Base-by-base conservation (phyloP, 129 eudicot genomes). In the Ambrosia artemisiifolia region DNA sequence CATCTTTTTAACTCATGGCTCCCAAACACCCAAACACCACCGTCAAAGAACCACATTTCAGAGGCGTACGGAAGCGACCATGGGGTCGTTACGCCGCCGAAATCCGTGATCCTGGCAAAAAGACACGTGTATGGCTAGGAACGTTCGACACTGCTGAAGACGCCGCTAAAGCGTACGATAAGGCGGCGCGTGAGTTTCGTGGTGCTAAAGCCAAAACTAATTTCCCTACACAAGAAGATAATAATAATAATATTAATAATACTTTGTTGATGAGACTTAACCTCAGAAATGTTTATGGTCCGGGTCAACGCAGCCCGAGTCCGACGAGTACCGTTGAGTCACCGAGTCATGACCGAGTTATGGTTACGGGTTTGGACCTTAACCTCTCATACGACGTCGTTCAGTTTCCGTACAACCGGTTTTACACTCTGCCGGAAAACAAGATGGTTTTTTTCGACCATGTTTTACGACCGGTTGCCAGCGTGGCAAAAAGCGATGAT, bases 1-100 rank as follows among this genome's bases (percentile, higher is more conserved):
- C 3, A 3, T 14, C 2, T 63, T 5, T 3, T 50, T 14, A 19
- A 34, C 34, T 4, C 17, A 6, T 84, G 88, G 81, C 88, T 49
- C 88, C 88, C 30, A 80, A 77, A 69, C 80, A 68, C 2, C 62
- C 40, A 76, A 76, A 63, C 63, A 56, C 49, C 73, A 24, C 46
- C 33, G 43, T 18, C 46, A 18, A 40, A 7, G 92, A 81, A 47
- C 77, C 80, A 59, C 93, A 80, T 73, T 90, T 68, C 44, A 44
- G 96, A 34, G 96, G 96, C 3, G 96, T 90, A 2, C 38, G 96
- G 72, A 90, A 85, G 80, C 32, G 96, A 76, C 96, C 96, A 9
- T 87, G 93, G 96, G 93, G 96, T 6, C 57, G 93, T 36, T 90
- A 82, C 69, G 85, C 85, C 0, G 85, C 85, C 2, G 85, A 82